Evolutionary conservation across 2,329 filamentous ascomycete species (phyloP).

Genomic region (Colletotrichum destructivum): DNA sequence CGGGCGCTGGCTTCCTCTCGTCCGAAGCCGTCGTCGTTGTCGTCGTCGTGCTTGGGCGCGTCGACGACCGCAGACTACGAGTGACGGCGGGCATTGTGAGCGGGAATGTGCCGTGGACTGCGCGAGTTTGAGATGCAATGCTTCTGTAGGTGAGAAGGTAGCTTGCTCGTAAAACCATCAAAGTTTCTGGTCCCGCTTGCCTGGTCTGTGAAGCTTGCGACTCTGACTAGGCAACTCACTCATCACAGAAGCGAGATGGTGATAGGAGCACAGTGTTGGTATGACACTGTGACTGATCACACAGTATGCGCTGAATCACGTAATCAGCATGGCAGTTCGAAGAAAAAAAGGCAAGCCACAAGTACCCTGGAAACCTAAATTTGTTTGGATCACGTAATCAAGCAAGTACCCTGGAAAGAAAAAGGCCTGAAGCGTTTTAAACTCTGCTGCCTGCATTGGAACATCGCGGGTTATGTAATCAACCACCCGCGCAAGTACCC

Average conservation of each 20-base stretch:
- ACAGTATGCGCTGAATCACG: neutral
- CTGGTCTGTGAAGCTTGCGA: neutral
- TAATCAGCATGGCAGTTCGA: conserved; percentile 1
- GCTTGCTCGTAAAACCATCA: too few relatives aligned
- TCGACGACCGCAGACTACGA: conserved; percentile 36
- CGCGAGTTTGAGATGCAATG: rapidly evolving
- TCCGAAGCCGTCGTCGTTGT: neutral
- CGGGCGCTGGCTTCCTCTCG: neutral
- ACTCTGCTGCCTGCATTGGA: too few relatives aligned
- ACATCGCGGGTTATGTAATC: too few relatives aligned
- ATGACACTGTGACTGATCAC: neutral
- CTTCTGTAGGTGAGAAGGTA: neutral
- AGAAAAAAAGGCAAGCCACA: too few relatives aligned
- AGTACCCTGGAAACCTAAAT: too few relatives aligned
- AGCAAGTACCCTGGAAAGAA: too few relatives aligned
- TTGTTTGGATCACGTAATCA: too few relatives aligned
- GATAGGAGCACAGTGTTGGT: conserved; percentile 20
- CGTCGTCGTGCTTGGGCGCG: conserved; percentile 9
- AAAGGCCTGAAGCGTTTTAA: too few relatives aligned
- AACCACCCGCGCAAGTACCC: too few relatives aligned
- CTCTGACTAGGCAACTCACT: neutral
- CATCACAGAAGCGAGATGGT: conserved; percentile 16
- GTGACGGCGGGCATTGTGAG: conserved; percentile 28
- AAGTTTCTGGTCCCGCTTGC: neutral
- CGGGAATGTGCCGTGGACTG: too few relatives aligned